Percentiles rank a stretch among this genome's conserved stretches.
These are phyloP conservation scores for Acanthamoeba lenticulata DNA, from an alignment of 208 protist species.

Conservation along the genomic window DNA sequence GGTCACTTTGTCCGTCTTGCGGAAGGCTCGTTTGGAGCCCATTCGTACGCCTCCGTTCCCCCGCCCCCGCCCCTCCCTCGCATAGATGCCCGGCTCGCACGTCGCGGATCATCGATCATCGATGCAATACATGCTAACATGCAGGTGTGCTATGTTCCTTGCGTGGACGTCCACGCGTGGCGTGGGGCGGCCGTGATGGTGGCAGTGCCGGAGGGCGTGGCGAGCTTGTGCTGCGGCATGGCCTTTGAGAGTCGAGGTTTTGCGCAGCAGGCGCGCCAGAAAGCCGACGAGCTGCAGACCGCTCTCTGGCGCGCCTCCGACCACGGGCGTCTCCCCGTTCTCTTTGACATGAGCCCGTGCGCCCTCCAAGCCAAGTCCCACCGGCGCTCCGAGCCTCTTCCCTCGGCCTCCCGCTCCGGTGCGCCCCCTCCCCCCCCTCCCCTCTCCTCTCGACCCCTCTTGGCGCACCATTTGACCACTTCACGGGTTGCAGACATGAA, in stretches of 20 bases:
- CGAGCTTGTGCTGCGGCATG: slow-evolving; percentile 78
- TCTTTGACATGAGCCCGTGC: slow-evolving; percentile 65
- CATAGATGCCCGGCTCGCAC: no score
- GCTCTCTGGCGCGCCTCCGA: slow-evolving; percentile 63
- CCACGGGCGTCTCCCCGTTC: slow-evolving; percentile 58
- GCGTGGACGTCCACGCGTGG: no score
- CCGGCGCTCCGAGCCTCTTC: no score
- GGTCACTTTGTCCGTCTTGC: slow-evolving; percentile 2
- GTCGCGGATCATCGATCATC: no score
- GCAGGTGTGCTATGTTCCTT: no score
- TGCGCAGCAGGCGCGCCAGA: slow-evolving; percentile 17
- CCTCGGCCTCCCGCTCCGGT: no score
- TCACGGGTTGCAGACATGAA: no score
- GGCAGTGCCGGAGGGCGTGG: slow-evolving; percentile 61
- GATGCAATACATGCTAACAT: not conserved
- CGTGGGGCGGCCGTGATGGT: no score
- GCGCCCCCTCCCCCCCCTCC: no score
- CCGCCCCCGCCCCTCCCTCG: not conserved
- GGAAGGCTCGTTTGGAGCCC: slow-evolving; percentile 60
- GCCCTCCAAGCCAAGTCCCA: slow-evolving; percentile 12
- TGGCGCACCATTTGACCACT: not conserved
- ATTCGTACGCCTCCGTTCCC: not conserved
- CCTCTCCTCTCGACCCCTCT: not conserved
- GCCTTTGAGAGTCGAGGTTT: slow-evolving; percentile 79
- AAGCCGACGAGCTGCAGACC: slow-evolving; percentile 60